Percentiles rank a stretch among this genome's conserved stretches.
These are phyloP conservation scores for Rusavskia elegans DNA, from an alignment of 495 filamentous ascomycete species.

Conservation along the genomic window DNA sequence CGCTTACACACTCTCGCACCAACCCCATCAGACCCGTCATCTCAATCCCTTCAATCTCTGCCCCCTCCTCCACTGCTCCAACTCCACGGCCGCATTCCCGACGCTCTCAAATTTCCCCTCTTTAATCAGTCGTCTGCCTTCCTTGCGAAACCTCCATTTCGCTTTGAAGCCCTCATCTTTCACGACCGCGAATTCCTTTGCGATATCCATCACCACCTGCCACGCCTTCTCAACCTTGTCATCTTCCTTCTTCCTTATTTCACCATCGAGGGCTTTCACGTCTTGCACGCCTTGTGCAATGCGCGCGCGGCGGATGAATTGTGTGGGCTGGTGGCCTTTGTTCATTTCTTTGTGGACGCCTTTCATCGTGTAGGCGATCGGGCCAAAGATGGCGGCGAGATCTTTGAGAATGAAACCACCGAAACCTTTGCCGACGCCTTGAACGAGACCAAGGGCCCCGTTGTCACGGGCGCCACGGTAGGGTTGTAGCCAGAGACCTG, in stretches of 20 bases:
- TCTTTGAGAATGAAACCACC: conserved; percentile 60
- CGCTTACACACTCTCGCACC: not conserved
- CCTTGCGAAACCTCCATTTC: conserved; percentile 12
- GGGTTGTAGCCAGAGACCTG: conserved; percentile 52
- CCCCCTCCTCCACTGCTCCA: not conserved
- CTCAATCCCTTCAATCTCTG: not conserved
- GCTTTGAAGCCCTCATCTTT: conserved; percentile 16
- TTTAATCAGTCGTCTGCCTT: conserved; percentile 16
- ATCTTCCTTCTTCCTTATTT: conserved; percentile 3
- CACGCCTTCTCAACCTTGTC: conserved; percentile 23
- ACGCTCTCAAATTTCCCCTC: conserved; percentile 31
- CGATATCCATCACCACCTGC: conserved; percentile 25
- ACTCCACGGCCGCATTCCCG: conserved; percentile 17
- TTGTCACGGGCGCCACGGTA: conserved; percentile 42
- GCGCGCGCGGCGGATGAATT: conserved; percentile 30
- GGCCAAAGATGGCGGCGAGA: conserved; percentile 44
- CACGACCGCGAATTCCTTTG: conserved; percentile 19
- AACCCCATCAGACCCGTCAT: not conserved
- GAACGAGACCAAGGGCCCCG: conserved; percentile 42
- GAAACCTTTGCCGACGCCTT: conserved; percentile 59
- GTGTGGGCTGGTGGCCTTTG: conserved; percentile 28
- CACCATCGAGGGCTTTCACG: too few species aligned
- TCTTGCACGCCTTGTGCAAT: conserved; percentile 23
- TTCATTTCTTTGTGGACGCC: conserved; percentile 33
- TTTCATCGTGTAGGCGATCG: conserved; percentile 49